phyloP scores from a whole-genome alignment of 2,329 filamentous ascomycete species.

The Sporothrix inflata region DNA sequence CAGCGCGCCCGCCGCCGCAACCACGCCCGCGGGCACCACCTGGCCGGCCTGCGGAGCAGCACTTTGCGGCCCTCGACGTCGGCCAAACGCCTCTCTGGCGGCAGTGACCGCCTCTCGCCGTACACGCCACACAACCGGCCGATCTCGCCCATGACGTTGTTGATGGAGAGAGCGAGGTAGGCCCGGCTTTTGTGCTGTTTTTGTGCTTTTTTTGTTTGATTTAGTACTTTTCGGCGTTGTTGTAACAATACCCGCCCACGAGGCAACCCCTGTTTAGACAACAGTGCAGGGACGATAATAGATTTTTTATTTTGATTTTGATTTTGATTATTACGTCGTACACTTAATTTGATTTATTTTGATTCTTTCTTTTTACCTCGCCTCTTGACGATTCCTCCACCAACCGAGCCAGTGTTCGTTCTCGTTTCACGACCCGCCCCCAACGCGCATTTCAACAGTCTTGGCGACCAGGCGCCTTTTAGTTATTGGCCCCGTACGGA shows the following conservation, averaged over 20 bases:
- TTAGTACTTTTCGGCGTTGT: background rate
- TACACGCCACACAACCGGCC: conserved; percentile 21
- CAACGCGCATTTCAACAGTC: background rate
- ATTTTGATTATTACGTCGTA: too few relatives aligned
- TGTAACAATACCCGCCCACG: conserved; percentile 14
- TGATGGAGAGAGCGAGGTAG: conserved; percentile 25
- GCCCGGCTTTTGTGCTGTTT: background rate
- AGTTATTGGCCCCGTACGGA: too few relatives aligned
- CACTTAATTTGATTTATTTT: too few relatives aligned
- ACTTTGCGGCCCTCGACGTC: background rate
- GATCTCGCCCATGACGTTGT: conserved; percentile 31
- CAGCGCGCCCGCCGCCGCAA: conserved; percentile 20
- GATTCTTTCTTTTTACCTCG: background rate
- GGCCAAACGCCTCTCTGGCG: background rate
- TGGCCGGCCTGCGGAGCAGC: conserved; percentile 21
- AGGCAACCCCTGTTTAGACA: background rate
- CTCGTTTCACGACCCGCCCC: background rate
- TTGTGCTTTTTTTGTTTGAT: background rate
- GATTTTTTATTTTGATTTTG: background rate
- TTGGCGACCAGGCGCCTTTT: background rate
- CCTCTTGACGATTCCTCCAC: background rate
- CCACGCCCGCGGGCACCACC: background rate
- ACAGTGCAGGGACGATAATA: background rate
- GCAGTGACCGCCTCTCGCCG: background rate
- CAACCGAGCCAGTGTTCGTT: too few relatives aligned